Evolutionary conservation across 257 asterid species (phyloP).

Genomic region (Scutellaria minor): DNA sequence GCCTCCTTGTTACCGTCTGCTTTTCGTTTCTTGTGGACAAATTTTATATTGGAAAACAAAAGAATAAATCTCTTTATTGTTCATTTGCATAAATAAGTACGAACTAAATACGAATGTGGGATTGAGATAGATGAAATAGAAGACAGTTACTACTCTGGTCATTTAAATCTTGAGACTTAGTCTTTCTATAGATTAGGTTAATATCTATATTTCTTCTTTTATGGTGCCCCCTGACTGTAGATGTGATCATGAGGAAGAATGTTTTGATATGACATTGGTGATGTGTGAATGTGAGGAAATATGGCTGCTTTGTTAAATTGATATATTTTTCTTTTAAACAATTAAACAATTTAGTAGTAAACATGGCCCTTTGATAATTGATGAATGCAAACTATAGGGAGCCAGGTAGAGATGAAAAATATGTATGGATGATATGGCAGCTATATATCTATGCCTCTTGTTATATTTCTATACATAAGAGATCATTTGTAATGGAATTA

Average conservation of each 20-base stretch:
- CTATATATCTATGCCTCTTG: slow-evolving; percentile 5
- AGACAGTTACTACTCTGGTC: not conserved
- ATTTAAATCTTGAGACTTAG: not conserved
- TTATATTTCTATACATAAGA: slow-evolving; percentile 14
- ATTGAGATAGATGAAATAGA: slow-evolving; percentile 1
- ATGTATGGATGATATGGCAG: not conserved
- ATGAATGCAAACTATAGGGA: not conserved
- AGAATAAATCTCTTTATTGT: not conserved
- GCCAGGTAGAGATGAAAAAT: not conserved
- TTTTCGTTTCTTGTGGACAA: slow-evolving; percentile 9
- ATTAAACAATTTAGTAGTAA: slow-evolving; percentile 1
- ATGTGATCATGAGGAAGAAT: slow-evolving; percentile 4
- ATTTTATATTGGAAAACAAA: not conserved
- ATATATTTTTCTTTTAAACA: not conserved
- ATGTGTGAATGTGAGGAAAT: slow-evolving; percentile 1
- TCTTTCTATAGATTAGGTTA: not conserved
- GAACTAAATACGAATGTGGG: not conserved
- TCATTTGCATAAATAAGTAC: not conserved
- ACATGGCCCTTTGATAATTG: not conserved
- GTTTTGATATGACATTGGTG: not conserved
- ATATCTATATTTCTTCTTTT: not conserved
- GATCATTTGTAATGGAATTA: not conserved
- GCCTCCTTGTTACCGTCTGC: slow-evolving; percentile 22
- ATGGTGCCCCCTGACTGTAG: not conserved
- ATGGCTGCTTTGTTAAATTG: not conserved